Evolutionary conservation across 768 basidiomycete genomes (phyloP).

Genomic region (Lactarius hatsudake): DNA sequence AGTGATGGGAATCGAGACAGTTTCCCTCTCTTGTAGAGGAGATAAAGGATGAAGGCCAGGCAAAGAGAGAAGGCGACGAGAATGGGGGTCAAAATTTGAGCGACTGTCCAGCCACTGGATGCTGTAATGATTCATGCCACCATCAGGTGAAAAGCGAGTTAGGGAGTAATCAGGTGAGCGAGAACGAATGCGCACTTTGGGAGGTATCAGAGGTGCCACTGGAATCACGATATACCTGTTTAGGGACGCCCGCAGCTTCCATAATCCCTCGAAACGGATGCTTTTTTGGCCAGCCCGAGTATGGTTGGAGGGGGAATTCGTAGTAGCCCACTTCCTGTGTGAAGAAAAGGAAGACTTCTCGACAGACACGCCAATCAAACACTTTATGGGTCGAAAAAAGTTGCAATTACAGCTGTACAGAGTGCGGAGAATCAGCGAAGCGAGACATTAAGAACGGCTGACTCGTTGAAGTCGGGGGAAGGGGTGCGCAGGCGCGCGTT

Average conservation of each 20-base stretch:
- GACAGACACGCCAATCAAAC: constrained; percentile 4
- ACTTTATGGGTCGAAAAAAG: background rate
- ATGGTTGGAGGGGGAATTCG: background rate
- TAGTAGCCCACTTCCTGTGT: background rate
- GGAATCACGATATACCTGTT: constrained; percentile 11
- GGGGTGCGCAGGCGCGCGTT: background rate
- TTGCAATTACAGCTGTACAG: constrained; percentile 4
- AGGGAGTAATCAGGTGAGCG: background rate
- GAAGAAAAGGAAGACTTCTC: background rate
- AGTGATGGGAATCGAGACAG: constrained; percentile 5
- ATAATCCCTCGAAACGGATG: background rate
- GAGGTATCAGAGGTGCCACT: constrained; percentile 1
- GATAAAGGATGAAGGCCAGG: constrained; percentile 3
- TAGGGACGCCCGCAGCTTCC: constrained; percentile 12
- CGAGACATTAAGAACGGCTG: background rate
- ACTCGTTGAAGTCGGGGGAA: background rate
- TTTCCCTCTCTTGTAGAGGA: constrained; percentile 8
- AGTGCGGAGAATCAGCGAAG: background rate
- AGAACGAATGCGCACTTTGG: constrained; percentile 14
- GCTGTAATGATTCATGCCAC: constrained; percentile 22
- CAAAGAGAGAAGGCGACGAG: constrained; percentile 4
- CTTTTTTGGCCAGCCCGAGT: background rate
- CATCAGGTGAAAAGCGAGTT: constrained; percentile 10
- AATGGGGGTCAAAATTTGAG: constrained; percentile 21
- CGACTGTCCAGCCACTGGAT: constrained; percentile 7